A percentile compares a stretch with the other conserved stretches of the same genome.
Conservation (phyloP, 2,329 filamentous ascomycete genomes). For the Trichophyton schoenleinii region DNA sequence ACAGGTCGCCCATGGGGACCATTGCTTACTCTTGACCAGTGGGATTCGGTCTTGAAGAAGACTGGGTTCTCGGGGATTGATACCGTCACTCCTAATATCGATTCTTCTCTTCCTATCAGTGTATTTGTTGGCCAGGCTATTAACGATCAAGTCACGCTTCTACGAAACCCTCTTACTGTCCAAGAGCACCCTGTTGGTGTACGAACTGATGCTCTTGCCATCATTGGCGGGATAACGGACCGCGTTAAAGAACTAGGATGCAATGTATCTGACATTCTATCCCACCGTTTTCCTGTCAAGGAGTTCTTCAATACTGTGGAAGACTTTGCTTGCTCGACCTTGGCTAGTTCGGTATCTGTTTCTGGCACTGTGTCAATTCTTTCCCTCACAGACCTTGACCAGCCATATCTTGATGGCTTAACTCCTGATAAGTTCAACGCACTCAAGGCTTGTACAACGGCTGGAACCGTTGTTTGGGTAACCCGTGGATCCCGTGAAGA, state of each 20-base stretch:
- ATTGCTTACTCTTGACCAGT: background rate
- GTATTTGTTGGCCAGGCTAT: slow-evolving; percentile 3
- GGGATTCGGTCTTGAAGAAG: slow-evolving; percentile 8
- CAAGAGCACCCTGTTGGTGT: background rate
- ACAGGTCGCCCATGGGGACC: slow-evolving; percentile 6
- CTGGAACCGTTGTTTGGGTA: background rate
- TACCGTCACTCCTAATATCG: slow-evolving; percentile 2
- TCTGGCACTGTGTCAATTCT: background rate
- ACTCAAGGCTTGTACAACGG: background rate
- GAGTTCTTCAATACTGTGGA: background rate
- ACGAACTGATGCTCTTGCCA: background rate
- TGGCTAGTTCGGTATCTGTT: background rate
- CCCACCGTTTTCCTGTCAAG: background rate
- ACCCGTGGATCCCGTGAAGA: background rate
- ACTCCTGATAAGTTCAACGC: background rate
- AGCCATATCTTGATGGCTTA: background rate
- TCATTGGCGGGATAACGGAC: background rate
- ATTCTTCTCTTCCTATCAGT: background rate
- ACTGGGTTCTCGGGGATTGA: slow-evolving; percentile 12
- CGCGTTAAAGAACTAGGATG: background rate
- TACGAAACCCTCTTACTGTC: background rate
- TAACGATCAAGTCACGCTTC: background rate
- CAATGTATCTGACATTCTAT: background rate
- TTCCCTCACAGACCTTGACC: background rate
- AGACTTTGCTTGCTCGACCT: background rate